A percentile compares a stretch with the other conserved stretches of the same genome.
These are phyloP conservation scores for Colletotrichum lentis DNA, from an alignment of 2,329 filamentous ascomycete genomes.

Conservation along the genomic window DNA sequence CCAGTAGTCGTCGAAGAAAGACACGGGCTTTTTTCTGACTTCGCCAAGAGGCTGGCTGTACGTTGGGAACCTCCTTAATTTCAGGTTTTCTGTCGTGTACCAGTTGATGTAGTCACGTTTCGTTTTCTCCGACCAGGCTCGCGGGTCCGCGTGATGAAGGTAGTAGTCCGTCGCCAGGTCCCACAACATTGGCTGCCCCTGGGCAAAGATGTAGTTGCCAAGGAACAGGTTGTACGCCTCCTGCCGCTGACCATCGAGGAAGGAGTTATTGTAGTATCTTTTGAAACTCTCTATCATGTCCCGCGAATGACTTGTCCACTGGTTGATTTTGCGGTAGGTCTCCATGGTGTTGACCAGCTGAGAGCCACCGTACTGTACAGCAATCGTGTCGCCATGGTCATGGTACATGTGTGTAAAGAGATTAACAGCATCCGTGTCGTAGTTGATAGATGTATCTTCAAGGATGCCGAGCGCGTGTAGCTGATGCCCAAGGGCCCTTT, in stretches of 20 bases:
- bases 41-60: conserved; percentile 57
- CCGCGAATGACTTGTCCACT: conserved; percentile 96
- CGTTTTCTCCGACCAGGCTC: conserved; percentile 70
- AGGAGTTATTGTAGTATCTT: conserved; percentile 98
- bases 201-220: conserved; percentile 89
- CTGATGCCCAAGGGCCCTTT: conserved; percentile 90
- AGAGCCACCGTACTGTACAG: conserved; percentile 95
- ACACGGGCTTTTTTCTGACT: conserved; percentile 55
- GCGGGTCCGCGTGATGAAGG: conserved; percentile 87
- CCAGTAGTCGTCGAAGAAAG: conserved; percentile 92
- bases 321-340: conserved; percentile 97
- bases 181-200: conserved; percentile 95
- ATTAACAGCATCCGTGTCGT: conserved; percentile 95
- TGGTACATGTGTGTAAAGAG: conserved; percentile 99
- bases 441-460: conserved; percentile 79
- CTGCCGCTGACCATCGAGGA: conserved; percentile 95
- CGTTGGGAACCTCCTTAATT: conserved; percentile 67
- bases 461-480: conserved; percentile 91
- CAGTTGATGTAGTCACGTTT: conserved; percentile 84
- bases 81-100: conserved; percentile 79
- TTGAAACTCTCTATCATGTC: conserved; percentile 99
- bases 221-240: conserved; percentile 98
- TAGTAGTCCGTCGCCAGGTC: conserved; percentile 95
- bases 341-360: conserved; percentile 99
- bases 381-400: conserved; percentile 96